Conservation (phyloP, 2,329 filamentous ascomycete genomes). For the Neurospora sp. region DNA sequence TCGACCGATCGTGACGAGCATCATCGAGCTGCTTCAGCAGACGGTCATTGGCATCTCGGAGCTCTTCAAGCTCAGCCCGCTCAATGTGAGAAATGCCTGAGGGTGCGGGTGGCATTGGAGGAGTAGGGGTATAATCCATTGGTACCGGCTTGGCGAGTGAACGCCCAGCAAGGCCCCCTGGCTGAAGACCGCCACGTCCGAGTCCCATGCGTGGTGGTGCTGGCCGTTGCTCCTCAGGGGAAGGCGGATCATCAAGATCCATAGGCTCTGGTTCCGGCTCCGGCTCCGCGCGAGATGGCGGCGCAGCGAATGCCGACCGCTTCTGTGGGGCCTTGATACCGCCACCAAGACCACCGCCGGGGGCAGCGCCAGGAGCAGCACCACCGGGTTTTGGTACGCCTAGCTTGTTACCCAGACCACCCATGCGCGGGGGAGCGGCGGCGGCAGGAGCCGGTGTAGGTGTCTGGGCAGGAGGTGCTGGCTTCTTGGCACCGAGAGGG, state of each 20-base stretch:
- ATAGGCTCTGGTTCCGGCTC: conserved; percentile 37
- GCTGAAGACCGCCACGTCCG: conserved; percentile 45
- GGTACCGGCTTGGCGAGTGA: conserved; percentile 69
- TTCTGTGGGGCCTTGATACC: conserved; percentile 53
- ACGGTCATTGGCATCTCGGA: conserved; percentile 74
- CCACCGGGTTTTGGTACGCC: conserved; percentile 45
- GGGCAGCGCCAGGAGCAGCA: conserved; percentile 16
- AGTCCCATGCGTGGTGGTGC: conserved; percentile 54
- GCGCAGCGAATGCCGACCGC: conserved; percentile 39
- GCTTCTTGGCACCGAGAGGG: conserved; percentile 35
- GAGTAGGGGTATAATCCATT: conserved; percentile 36
- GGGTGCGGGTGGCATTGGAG: conserved; percentile 47
- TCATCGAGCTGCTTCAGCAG: conserved; percentile 70
- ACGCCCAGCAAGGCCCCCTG: conserved; percentile 64
- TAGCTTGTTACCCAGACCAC: conserved; percentile 38
- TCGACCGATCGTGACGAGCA: conserved; percentile 69
- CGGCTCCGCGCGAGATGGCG: conserved; percentile 40
- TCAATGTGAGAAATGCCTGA: conserved; percentile 70
- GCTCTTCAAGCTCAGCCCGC: conserved; percentile 82
- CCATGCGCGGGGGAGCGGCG: conserved; percentile 43
- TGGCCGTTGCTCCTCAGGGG: conserved; percentile 28
- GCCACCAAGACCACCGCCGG: conserved; percentile 15
- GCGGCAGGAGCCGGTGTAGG: conserved; percentile 42
- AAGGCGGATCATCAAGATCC: conserved; percentile 42
- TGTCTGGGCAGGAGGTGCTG: conserved; percentile 33